These are phyloP conservation scores for Otatea glauca DNA, from an alignment of 176 grass and related monocot species.

Conservation along the genomic window DNA sequence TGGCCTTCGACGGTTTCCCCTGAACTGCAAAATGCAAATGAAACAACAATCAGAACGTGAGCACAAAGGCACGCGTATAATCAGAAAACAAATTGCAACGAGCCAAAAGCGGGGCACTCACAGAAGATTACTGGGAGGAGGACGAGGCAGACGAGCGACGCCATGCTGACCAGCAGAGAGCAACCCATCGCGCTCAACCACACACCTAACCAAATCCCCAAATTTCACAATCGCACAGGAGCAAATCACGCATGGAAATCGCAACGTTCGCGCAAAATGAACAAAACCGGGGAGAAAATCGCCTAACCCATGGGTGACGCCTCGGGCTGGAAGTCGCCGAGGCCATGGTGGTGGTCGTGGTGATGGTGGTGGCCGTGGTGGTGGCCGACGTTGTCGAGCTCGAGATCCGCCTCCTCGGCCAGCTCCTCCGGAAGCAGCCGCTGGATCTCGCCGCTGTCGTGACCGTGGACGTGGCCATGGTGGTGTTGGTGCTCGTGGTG, in stretches of 20 bases:
- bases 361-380: conserved; percentile 6
- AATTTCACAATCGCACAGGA: conserved; percentile 12
- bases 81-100: background rate
- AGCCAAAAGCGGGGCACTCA: conserved; percentile 47
- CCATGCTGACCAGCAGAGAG: conserved; percentile 93
- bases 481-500: conserved; percentile 50
- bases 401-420: conserved; percentile 96
- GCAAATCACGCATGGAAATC: conserved; percentile 24
- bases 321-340: conserved; percentile 48
- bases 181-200: conserved; percentile 97
- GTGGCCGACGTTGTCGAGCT: conserved; percentile 52
- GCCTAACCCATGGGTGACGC: conserved; percentile 67
- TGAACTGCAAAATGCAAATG: conserved; percentile 58
- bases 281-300: background rate
- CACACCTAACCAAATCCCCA: conserved; percentile 59
- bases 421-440: conserved; percentile 87
- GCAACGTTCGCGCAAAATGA: background rate
- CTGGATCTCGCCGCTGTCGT: conserved; percentile 56
- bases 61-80: background rate
- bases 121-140: conserved; percentile 89
- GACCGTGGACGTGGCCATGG: background rate
- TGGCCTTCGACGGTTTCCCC: conserved; percentile 86
- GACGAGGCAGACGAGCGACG: conserved; percentile 92
- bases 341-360: conserved; percentile 45
- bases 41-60: conserved; percentile 14